phyloP scores from a whole-genome alignment of 495 filamentous ascomycete species.

The Letharia lupina region DNA sequence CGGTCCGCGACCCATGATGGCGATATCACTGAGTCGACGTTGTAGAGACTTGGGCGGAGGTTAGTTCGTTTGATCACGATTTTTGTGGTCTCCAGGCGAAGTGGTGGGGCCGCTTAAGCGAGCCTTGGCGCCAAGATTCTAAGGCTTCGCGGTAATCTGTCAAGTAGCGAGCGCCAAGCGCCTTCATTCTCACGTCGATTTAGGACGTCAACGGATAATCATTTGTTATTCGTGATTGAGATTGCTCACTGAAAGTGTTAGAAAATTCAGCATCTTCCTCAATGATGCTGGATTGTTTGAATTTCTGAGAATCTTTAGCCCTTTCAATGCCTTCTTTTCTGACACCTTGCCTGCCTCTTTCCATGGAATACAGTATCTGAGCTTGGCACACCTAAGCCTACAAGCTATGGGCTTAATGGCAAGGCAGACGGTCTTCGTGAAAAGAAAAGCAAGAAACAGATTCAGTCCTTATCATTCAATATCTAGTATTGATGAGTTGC shows the following conservation, averaged over 20 bases:
- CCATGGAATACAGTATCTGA: background rate
- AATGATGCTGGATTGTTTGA: too few species aligned
- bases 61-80: background rate
- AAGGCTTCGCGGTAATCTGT: too few species aligned
- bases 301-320: too few species aligned
- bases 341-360: background rate
- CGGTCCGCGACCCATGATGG: slow-evolving; percentile 59
- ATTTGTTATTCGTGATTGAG: too few species aligned
- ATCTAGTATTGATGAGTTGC: background rate
- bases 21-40: slow-evolving; percentile 19
- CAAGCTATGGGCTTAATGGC: background rate
- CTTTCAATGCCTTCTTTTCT: too few species aligned
- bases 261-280: too few species aligned
- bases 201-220: too few species aligned
- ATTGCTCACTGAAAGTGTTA: too few species aligned
- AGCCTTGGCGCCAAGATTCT: slow-evolving; percentile 3
- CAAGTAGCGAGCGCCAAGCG: too few species aligned
- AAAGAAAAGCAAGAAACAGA: background rate
- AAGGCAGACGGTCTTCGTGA: background rate
- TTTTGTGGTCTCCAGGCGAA: background rate
- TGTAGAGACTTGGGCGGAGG: background rate
- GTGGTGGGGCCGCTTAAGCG: background rate
- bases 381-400: background rate
- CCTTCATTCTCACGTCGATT: too few species aligned
- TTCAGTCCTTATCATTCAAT: background rate